Base-by-base conservation (phyloP, 2,329 filamentous ascomycete species). In the Geosmithia flava region DNA sequence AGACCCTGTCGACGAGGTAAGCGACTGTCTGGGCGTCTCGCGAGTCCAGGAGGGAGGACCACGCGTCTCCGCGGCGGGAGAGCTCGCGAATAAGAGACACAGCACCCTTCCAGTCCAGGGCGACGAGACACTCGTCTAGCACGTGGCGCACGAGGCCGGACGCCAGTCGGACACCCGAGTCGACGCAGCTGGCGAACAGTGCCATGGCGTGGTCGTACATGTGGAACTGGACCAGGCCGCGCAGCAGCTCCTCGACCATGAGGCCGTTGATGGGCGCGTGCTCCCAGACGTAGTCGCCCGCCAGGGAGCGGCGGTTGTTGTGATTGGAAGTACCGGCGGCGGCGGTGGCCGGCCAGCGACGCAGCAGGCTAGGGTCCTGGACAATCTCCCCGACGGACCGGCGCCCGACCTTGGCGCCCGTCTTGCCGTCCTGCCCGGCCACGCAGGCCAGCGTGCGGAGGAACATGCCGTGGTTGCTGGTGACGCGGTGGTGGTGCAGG, bases 401-500 rank as follows among this genome's bases (percentile, higher is more conserved):
- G 50, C 67, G 60, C 20, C 61, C 58, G 6, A 72, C 44, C 43
- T 68, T 66, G 46, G 66, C 57, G 15, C 71, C 72, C 3, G 56
- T 59, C 37, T 58, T 58, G 2, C 53, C 29, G 47, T 75, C 68
- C 3, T 63, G 51, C 1, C 70, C 74, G 17, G 69, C 64, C 50
- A 78, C 62, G 41, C 70, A 68, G 16, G 66, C 62, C 40, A 77
- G 55, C 0, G 69, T 55, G n/a, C 63, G 60, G 33, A 72, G 63
- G 48, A 78, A 71, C 11, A 62, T 62, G 6, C 65, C 55, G 2
- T 68, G 53, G 42, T 75, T 67, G 2, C 63, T 59, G 7, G 61
- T 64, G 6, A 56, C 58, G 39, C 66, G 69, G 55, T 73, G 74
- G 53, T 78, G 75, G 44, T 72, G 68, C 19, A 80, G 55, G 17